Conservation (phyloP, 306 rosid genomes). For the Pterocarpus macrocarpus region DNA sequence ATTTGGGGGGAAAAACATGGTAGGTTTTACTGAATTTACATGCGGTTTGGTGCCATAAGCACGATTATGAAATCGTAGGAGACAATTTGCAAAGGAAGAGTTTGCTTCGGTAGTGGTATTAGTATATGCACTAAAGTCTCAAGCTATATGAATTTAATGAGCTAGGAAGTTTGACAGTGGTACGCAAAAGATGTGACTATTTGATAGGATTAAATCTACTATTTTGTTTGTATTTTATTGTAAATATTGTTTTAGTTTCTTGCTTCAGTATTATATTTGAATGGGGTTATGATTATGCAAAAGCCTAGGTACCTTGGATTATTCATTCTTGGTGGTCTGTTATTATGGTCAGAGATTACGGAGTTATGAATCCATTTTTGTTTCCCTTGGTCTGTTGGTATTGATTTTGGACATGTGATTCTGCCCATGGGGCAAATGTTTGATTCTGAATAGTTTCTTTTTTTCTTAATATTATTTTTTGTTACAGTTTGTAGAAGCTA, state of each 20-base stretch:
- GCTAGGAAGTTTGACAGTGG: constrained; percentile 8
- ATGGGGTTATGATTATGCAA: background rate
- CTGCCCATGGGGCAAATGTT: constrained; percentile 26
- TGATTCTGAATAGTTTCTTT: constrained; percentile 12
- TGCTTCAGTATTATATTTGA: constrained; percentile 12
- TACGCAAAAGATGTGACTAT: background rate
- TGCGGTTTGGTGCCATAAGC: background rate
- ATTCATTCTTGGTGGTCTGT: constrained; percentile 1
- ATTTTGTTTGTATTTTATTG: background rate
- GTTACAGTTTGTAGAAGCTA: constrained; percentile 81
- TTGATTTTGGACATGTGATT: constrained; percentile 5
- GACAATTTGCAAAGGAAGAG: background rate
- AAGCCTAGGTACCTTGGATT: background rate
- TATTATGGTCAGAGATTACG: constrained; percentile 2
- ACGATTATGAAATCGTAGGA: background rate
- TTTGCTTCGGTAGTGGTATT: constrained; percentile 1
- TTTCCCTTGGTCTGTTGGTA: background rate
- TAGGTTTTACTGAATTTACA: background rate
- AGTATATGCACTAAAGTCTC: background rate
- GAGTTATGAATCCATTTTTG: background rate
- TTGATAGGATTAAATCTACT: background rate
- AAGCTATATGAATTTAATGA: constrained; percentile 2
- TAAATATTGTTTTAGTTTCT: background rate
- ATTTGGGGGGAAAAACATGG: no score
- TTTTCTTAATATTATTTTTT: background rate